A percentile compares a stretch with the other conserved stretches of the same genome.
These are phyloP conservation scores for Lentinula guzmanii DNA, from an alignment of 768 basidiomycete species.

Conservation along the genomic window DNA sequence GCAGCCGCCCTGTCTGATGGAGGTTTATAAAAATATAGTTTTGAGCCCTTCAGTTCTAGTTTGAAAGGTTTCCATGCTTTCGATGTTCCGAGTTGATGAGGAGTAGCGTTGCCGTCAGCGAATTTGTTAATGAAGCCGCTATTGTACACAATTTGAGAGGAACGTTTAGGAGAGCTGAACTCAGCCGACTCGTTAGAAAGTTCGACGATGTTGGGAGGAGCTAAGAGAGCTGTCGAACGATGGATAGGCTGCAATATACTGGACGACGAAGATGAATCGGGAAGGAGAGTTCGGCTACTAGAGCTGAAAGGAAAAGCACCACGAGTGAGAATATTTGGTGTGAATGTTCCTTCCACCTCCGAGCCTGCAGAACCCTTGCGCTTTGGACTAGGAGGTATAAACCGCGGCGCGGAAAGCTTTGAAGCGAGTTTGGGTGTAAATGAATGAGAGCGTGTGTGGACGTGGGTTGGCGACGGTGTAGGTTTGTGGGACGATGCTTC, in stretches of 20 bases:
- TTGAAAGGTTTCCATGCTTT: constrained; percentile 90
- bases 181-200: constrained; percentile 26
- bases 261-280: background rate
- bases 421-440: constrained; percentile 70
- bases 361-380: constrained; percentile 45
- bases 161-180: constrained; percentile 34
- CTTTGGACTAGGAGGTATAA: constrained; percentile 49
- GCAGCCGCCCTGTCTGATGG: constrained; percentile 60
- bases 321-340: constrained; percentile 8
- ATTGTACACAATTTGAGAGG: constrained; percentile 76
- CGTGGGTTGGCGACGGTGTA: constrained; percentile 18
- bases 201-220: constrained; percentile 45
- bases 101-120: constrained; percentile 36
- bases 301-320: constrained; percentile 1
- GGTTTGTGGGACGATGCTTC: constrained; percentile 20
- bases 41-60: constrained; percentile 76
- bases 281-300: background rate
- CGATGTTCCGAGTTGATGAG: constrained; percentile 29
- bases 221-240: constrained; percentile 31
- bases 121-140: constrained; percentile 71
- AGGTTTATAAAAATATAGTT: constrained; percentile 83
- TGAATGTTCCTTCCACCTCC: constrained; percentile 24
- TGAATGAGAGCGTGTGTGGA: constrained; percentile 61
- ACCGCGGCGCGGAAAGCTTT: constrained; percentile 53
- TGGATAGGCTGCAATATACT: background rate